A percentile compares a stretch with the other conserved stretches of the same genome.
Conservation (phyloP, 2,329 filamentous ascomycete species). For the Alternaria postmessia region DNA sequence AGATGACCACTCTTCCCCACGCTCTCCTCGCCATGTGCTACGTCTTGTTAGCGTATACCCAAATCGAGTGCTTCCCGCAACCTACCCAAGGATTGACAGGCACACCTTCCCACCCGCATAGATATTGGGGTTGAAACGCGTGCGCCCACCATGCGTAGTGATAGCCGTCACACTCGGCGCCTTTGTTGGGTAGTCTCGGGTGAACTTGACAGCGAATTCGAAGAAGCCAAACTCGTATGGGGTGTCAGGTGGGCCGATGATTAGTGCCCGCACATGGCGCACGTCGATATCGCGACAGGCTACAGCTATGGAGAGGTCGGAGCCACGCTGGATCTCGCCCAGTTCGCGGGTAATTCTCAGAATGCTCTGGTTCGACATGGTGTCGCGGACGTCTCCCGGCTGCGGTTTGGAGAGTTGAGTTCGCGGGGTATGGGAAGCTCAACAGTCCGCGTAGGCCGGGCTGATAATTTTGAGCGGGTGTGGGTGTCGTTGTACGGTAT, state of each 20-base stretch:
- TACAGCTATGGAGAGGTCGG: conserved; percentile 87
- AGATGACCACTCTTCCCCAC: conserved; percentile 94
- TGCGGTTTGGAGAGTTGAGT: conserved; percentile 2
- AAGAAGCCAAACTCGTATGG: conserved; percentile 98
- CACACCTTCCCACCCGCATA: conserved; percentile 93
- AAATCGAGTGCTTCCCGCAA: neutral
- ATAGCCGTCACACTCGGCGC: conserved; percentile 69
- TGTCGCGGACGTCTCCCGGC: conserved; percentile 9
- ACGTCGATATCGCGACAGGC: conserved; percentile 89
- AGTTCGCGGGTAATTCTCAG: conserved; percentile 90
- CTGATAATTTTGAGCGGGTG: neutral
- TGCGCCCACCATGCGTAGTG: conserved; percentile 88
- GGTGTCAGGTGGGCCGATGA: conserved; percentile 91
- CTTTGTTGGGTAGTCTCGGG: conserved; percentile 81
- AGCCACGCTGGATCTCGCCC: conserved; percentile 80
- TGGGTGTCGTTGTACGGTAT: neutral
- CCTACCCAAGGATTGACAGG: conserved; percentile 87
- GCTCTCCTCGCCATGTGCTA: conserved; percentile 91
- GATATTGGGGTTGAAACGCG: conserved; percentile 96
- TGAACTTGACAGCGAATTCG: conserved; percentile 84
- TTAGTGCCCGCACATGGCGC: conserved; percentile 83
- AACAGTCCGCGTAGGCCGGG: conserved; percentile 1
- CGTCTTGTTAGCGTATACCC: conserved; percentile 22
- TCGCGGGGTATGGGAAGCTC: neutral
- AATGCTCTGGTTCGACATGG: conserved; percentile 84